Percentiles rank a stretch among this genome's conserved stretches.
phyloP scores from a whole-genome alignment of 1,139 yeast species.

The Wickerhamomyces sp. region DNA sequence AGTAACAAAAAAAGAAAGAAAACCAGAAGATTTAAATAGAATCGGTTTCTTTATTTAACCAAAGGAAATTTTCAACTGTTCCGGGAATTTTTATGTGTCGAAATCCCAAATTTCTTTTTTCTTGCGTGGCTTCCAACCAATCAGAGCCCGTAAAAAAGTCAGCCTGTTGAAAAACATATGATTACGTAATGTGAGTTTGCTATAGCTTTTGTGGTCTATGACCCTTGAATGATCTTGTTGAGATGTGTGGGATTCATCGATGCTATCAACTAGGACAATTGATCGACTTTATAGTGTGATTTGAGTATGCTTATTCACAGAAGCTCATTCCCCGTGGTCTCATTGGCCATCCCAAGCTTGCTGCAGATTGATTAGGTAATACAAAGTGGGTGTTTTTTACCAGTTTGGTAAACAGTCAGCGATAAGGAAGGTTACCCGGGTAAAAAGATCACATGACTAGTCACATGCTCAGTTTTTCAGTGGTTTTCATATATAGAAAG shows the following conservation, averaged over 20 bases:
- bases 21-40: neutral
- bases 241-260: neutral
- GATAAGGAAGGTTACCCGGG: neutral
- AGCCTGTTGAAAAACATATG: neutral
- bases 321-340: neutral
- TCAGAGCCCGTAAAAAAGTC: conserved; percentile 1
- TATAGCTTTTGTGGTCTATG: neutral
- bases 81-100: neutral
- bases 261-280: neutral
- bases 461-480: too few relatives aligned
- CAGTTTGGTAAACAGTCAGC: too few relatives aligned
- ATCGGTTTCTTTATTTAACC: neutral
- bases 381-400: too few relatives aligned
- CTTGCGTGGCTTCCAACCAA: neutral
- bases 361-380: too few relatives aligned
- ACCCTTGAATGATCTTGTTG: neutral
- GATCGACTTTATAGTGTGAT: too few relatives aligned
- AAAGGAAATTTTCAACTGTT: neutral
- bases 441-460: too few relatives aligned
- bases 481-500: too few relatives aligned
- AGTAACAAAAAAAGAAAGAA: too few relatives aligned
- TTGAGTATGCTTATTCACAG: too few relatives aligned
- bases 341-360: too few relatives aligned
- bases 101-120: neutral
- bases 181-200: neutral